phyloP scores from a whole-genome alignment of 768 basidiomycete species.

The Auriculariales sp. region DNA sequence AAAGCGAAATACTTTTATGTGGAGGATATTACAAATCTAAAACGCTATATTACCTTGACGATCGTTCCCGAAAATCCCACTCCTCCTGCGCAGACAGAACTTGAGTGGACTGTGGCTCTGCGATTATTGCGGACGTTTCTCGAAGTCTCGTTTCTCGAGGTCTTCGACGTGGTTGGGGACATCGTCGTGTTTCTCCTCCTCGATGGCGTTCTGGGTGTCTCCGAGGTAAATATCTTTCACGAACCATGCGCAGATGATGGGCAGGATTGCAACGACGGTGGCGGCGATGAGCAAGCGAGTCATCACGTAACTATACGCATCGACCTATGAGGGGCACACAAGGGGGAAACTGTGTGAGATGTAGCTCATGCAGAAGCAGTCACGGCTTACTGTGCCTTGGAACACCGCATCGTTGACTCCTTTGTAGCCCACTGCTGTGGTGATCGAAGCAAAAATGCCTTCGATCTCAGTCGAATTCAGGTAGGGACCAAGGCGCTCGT shows the following conservation, averaged over 20 bases:
- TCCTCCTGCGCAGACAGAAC: too few relatives aligned
- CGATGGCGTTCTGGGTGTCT: conserved; percentile 57
- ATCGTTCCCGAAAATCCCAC: too few relatives aligned
- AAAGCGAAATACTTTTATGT: too few relatives aligned
- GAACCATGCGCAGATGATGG: conserved; percentile 40
- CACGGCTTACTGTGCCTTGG: conserved; percentile 20
- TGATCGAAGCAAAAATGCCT: conserved; percentile 41
- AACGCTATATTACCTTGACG: too few relatives aligned
- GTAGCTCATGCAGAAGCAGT: conserved; percentile 44
- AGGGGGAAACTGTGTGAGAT: conserved; percentile 9
- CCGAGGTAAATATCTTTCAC: conserved; percentile 58
- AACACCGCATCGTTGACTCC: conserved; percentile 32
- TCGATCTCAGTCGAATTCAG: conserved; percentile 27
- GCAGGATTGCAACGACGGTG: conserved; percentile 37
- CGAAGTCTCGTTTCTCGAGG: background rate
- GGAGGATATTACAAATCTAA: too few relatives aligned
- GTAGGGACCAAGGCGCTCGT: conserved; percentile 32
- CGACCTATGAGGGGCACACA: background rate
- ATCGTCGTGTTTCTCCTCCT: conserved; percentile 12
- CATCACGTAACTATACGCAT: conserved; percentile 43
- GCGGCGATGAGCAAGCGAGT: conserved; percentile 39
- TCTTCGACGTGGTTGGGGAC: background rate
- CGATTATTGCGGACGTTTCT: background rate
- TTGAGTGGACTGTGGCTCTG: background rate
- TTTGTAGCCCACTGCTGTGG: conserved; percentile 30